A percentile compares a stretch with the other conserved stretches of the same genome.
Conservation (phyloP, 1,284 basidiomycete species). For the Ganoderma lingzhi region DNA sequence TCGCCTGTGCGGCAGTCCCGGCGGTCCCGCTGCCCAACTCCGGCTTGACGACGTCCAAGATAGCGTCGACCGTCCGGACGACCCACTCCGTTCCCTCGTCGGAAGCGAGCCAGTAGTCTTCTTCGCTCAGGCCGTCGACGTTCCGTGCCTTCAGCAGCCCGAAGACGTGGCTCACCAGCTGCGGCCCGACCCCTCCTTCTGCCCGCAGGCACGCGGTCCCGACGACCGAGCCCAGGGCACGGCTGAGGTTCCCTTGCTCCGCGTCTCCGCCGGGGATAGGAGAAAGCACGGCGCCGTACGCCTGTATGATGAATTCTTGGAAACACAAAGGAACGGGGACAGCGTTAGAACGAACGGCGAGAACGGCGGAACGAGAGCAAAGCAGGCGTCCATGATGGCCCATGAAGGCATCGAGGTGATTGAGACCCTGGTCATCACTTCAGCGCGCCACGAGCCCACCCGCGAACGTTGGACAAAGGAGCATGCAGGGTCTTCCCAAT, state of each 20-base stretch:
- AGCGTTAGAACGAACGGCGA: not conserved
- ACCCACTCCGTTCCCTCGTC: slow-evolving; percentile 96
- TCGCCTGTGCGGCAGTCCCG: slow-evolving; percentile 53
- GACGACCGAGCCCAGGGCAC: slow-evolving; percentile 88
- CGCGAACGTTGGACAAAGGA: slow-evolving; percentile 5
- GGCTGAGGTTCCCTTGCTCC: slow-evolving; percentile 85
- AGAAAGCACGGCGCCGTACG: slow-evolving; percentile 89
- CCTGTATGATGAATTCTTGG: slow-evolving; percentile 92
- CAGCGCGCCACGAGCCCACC: slow-evolving; percentile 5
- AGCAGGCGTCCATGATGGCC: not conserved
- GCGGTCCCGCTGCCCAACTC: slow-evolving; percentile 45
- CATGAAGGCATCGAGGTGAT: not conserved
- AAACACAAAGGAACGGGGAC: not conserved
- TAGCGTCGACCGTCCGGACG: slow-evolving; percentile 84
- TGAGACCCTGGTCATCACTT: not conserved
- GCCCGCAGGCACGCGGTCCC: slow-evolving; percentile 93
- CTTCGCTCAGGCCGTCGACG: slow-evolving; percentile 65
- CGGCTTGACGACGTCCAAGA: slow-evolving; percentile 74
- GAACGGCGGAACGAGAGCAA: not conserved
- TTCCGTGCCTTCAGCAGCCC: slow-evolving; percentile 89
- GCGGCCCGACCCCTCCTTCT: slow-evolving; percentile 89
- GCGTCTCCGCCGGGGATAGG: slow-evolving; percentile 66
- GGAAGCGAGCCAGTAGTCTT: slow-evolving; percentile 87
- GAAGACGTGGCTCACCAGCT: slow-evolving; percentile 92
- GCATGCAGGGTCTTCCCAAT: slow-evolving; percentile 2